phyloP scores from a whole-genome alignment of 2,329 filamentous ascomycete genomes.

The Onygenales sp. region DNA sequence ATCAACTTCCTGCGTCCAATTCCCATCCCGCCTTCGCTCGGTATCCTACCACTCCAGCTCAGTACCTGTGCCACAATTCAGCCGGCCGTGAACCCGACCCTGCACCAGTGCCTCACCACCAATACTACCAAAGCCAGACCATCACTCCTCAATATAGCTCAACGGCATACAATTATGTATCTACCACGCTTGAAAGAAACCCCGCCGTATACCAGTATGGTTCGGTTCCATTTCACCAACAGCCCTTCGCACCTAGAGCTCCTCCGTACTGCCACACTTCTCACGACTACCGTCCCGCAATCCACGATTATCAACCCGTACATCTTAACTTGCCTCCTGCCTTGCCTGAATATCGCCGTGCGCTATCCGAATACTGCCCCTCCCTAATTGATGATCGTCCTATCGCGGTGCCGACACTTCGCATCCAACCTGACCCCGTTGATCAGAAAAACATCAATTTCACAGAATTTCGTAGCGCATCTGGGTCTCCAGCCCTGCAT shows the following conservation, averaged over 20 bases:
- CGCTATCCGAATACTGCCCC: conserved; percentile 1
- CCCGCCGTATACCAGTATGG: neutral
- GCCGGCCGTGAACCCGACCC: neutral
- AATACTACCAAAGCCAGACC: neutral
- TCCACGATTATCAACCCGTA: neutral
- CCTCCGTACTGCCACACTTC: neutral
- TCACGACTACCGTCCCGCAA: neutral
- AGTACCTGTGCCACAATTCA: neutral
- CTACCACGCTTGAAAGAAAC: neutral
- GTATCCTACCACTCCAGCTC: neutral
- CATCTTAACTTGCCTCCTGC: neutral
- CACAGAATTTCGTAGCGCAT: too few relatives aligned
- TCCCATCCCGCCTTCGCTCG: neutral
- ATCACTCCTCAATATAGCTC: neutral
- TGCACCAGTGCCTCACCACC: neutral
- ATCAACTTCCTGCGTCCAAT: neutral
- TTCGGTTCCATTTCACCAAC: neutral
- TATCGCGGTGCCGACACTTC: neutral
- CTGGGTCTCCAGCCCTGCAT: neutral
- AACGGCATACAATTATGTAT: neutral
- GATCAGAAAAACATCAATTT: too few relatives aligned
- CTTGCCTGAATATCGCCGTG: neutral
- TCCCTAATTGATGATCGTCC: neutral
- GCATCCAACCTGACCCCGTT: neutral
- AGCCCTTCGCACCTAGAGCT: neutral